Evolutionary conservation across 2,329 filamentous ascomycete genomes (phyloP).

Genomic region (Aspergillus viridinutans): DNA sequence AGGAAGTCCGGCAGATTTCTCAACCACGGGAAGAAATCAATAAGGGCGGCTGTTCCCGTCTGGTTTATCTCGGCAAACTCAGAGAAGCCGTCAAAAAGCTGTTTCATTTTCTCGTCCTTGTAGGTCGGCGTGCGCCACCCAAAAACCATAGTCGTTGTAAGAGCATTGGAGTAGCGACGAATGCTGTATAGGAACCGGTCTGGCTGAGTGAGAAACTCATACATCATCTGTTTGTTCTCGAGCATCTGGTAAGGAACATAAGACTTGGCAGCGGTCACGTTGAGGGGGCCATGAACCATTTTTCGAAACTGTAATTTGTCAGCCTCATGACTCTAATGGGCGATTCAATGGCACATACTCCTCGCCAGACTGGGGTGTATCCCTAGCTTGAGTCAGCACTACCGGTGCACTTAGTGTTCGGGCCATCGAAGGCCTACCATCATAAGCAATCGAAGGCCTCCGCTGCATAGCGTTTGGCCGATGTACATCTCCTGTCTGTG

Average conservation of each 20-base stretch:
- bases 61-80: conserved; percentile 43
- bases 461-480: conserved; percentile 33
- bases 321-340: neutral
- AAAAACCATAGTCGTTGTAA: conserved; percentile 50
- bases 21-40: conserved; percentile 47
- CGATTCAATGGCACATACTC: conserved; percentile 2
- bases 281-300: conserved; percentile 45
- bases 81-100: conserved; percentile 42
- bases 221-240: conserved; percentile 52
- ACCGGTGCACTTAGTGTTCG: neutral
- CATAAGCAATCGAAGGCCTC: conserved; percentile 26
- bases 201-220: conserved; percentile 45
- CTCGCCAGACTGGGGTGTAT: conserved; percentile 26
- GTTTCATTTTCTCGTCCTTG: conserved; percentile 41
- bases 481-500: conserved; percentile 46
- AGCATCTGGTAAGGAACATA: conserved; percentile 56
- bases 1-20: conserved; percentile 43
- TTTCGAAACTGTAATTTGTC: conserved; percentile 22
- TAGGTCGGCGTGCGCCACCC: conserved; percentile 42
- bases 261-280: conserved; percentile 42
- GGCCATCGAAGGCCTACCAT: conserved; percentile 19
- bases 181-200: conserved; percentile 43
- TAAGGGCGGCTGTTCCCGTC: conserved; percentile 40
- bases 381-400: conserved; percentile 8
- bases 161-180: conserved; percentile 46